Evolutionary conservation across 2,329 filamentous ascomycete genomes (phyloP).

Genomic region (Lachnellula hyalina): DNA sequence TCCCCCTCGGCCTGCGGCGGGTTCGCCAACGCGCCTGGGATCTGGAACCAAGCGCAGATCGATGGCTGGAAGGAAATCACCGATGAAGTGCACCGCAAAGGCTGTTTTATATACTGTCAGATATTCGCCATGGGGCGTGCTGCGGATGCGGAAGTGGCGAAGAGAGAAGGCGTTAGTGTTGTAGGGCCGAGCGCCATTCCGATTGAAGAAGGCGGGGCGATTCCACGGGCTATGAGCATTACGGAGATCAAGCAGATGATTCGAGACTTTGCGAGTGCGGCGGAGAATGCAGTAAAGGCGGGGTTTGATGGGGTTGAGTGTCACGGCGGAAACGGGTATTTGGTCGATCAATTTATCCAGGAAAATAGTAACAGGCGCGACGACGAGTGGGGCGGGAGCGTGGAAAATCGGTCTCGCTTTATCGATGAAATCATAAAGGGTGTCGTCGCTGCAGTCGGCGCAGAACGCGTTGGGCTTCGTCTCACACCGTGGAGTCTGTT

Average conservation of each 20-base stretch:
- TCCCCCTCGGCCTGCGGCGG: conserved; percentile 42
- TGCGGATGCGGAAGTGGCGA: conserved; percentile 30
- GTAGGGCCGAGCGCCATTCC: conserved; percentile 16
- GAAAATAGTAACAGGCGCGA: conserved; percentile 19
- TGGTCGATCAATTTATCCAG: conserved; percentile 25
- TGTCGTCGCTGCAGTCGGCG: conserved; percentile 41
- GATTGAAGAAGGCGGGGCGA: conserved; percentile 1
- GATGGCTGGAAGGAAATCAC: conserved; percentile 56
- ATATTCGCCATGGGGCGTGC: conserved; percentile 57
- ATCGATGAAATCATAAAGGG: conserved; percentile 45
- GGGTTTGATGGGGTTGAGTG: conserved; percentile 27
- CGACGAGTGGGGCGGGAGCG: conserved; percentile 24
- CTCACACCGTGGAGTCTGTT: conserved; percentile 55
- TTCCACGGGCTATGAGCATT: conserved; percentile 15
- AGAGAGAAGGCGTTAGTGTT: conserved; percentile 15
- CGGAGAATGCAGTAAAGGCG: conserved; percentile 22
- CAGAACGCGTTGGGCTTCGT: conserved; percentile 44
- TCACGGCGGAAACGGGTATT: conserved; percentile 26
- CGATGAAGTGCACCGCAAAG: conserved; percentile 56
- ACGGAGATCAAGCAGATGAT: conserved; percentile 19
- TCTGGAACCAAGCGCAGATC: conserved; percentile 51
- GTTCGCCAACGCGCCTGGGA: conserved; percentile 50
- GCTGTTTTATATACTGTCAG: conserved; percentile 55
- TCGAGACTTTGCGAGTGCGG: conserved; percentile 12
- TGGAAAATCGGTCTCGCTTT: conserved; percentile 36